Evolutionary conservation across 768 basidiomycete genomes (phyloP).

Genomic region (Podaxis mareebaensis): DNA sequence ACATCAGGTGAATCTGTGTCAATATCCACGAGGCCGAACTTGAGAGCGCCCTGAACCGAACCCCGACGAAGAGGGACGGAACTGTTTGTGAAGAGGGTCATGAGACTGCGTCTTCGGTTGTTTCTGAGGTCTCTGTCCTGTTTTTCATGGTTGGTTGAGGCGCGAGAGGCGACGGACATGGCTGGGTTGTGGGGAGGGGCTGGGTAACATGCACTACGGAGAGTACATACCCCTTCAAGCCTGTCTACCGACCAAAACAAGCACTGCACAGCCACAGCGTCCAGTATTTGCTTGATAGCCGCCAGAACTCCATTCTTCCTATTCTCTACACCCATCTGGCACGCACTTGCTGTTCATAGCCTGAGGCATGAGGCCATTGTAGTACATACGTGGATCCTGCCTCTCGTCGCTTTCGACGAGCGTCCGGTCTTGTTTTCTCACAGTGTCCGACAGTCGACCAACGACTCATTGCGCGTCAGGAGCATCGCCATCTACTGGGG

Average conservation of each 20-base stretch:
- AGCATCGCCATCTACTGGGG: no score
- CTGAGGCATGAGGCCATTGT: no score
- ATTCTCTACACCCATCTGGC: neutral
- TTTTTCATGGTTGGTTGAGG: neutral
- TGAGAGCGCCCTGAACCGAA: slow-evolving; percentile 22
- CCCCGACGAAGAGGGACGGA: slow-evolving; percentile 31
- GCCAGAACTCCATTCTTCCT: neutral
- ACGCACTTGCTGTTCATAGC: no score
- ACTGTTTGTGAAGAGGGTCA: slow-evolving; percentile 31
- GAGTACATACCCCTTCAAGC: slow-evolving; percentile 10
- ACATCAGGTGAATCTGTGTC: slow-evolving; percentile 2
- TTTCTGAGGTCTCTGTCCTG: neutral
- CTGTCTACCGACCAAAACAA: slow-evolving; percentile 12
- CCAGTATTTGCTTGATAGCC: slow-evolving; percentile 2
- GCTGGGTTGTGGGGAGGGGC: neutral
- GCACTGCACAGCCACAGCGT: slow-evolving; percentile 9
- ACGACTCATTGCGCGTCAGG: no score
- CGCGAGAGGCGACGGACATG: slow-evolving; percentile 5
- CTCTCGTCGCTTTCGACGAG: no score
- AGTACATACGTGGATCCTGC: no score
- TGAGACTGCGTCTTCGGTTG: slow-evolving; percentile 33
- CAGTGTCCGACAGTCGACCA: no score
- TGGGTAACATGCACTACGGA: slow-evolving; percentile 14
- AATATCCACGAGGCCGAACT: slow-evolving; percentile 23
- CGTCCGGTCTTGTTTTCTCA: no score